These are phyloP conservation scores for Phytophthora pisi DNA, from an alignment of 352 stramenopile genomes.

Conservation along the genomic window DNA sequence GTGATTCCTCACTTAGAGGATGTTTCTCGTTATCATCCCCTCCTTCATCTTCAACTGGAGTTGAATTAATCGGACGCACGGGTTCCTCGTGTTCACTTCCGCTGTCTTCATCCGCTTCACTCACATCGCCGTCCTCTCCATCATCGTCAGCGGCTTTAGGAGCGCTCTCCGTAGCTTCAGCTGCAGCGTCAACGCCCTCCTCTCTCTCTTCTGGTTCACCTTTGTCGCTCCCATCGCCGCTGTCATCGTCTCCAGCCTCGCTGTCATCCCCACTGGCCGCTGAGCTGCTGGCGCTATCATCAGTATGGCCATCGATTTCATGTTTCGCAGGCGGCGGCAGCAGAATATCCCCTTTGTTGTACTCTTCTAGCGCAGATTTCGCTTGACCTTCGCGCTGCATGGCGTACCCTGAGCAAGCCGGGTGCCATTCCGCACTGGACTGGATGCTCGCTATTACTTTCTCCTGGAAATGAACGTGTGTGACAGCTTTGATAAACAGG, in stretches of 20 bases:
- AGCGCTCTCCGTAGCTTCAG: neutral
- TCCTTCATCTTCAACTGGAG: constrained; percentile 1
- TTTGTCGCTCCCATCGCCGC: constrained; percentile 10
- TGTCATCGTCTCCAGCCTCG: constrained; percentile 28
- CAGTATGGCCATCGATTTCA: constrained; percentile 80
- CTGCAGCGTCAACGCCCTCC: neutral
- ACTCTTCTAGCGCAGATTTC: constrained; percentile 38
- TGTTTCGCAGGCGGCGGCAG: constrained; percentile 57
- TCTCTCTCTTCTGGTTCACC: constrained; percentile 1
- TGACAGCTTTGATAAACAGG: constrained; percentile 60
- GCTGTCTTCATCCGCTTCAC: constrained; percentile 35
- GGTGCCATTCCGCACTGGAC: constrained; percentile 45
- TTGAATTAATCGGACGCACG: constrained; percentile 15
- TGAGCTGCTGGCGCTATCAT: constrained; percentile 76
- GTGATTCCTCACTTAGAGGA: constrained; percentile 26
- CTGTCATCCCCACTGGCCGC: constrained; percentile 59
- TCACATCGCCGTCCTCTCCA: constrained; percentile 23
- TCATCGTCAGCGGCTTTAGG: constrained; percentile 22
- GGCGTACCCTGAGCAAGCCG: constrained; percentile 49
- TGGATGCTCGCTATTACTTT: constrained; percentile 25
- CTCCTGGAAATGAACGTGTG: constrained; percentile 53
- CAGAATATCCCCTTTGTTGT: constrained; percentile 54
- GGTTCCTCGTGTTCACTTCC: constrained; percentile 18
- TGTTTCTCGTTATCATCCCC: constrained; percentile 13
- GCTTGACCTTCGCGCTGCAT: constrained; percentile 53